These are phyloP conservation scores for Sporopachydermia lactativora DNA, from an alignment of 805 yeast genomes.

Conservation along the genomic window DNA sequence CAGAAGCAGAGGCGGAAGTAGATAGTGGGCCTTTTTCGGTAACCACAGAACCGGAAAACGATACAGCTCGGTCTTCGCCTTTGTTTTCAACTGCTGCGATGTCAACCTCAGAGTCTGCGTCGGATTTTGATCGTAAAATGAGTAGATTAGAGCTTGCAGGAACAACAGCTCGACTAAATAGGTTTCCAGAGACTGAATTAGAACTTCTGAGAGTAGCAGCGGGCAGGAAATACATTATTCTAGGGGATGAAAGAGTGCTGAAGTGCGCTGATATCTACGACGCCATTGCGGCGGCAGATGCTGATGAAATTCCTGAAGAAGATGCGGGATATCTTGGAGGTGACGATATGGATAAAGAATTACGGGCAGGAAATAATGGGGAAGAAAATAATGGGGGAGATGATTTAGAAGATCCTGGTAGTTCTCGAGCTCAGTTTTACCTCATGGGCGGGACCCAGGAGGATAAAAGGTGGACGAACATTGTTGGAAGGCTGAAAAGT, in stretches of 20 bases:
- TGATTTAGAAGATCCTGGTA: no score
- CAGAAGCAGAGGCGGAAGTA: constrained; percentile 8
- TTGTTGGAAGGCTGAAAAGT: not conserved
- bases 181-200: constrained; percentile 1
- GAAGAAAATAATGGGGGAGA: no score
- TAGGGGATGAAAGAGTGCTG: not conserved
- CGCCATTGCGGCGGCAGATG: constrained; percentile 1
- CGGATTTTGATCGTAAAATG: not conserved
- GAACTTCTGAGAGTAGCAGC: constrained; percentile 4
- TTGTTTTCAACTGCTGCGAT: constrained; percentile 7
- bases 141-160: not conserved
- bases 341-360: constrained; percentile 1
- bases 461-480: not conserved
- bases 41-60: constrained; percentile 5
- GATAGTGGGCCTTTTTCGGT: no score
- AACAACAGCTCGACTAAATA: not conserved
- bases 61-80: constrained; percentile 9
- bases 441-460: constrained; percentile 1
- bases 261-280: not conserved
- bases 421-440: not conserved
- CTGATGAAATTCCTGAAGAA: not conserved
- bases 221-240: constrained; percentile 6
- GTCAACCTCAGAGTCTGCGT: constrained; percentile 3
- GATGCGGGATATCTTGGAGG: not conserved
- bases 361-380: not conserved